These are phyloP conservation scores for Peronospora belbahrii DNA, from an alignment of 352 stramenopile genomes.

Conservation along the genomic window DNA sequence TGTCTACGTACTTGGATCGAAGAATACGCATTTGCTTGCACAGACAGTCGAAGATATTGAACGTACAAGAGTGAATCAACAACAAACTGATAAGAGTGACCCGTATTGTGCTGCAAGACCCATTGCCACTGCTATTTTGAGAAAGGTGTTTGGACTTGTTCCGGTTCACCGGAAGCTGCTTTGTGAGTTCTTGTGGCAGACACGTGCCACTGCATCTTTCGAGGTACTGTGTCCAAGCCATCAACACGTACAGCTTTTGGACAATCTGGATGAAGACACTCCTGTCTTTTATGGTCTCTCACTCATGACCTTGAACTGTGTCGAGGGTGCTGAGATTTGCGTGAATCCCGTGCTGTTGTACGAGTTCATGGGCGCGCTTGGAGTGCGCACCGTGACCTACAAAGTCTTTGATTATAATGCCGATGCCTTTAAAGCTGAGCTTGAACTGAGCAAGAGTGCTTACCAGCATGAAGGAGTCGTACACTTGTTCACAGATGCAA, in stretches of 20 bases:
- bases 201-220: constrained; percentile 64
- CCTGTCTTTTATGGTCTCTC: constrained; percentile 78
- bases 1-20: constrained; percentile 68
- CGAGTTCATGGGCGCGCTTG: constrained; percentile 41
- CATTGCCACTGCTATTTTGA: constrained; percentile 42
- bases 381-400: constrained; percentile 56
- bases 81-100: constrained; percentile 18
- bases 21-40: constrained; percentile 72
- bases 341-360: constrained; percentile 71
- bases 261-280: constrained; percentile 59
- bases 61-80: constrained; percentile 13
- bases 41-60: constrained; percentile 45
- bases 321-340: constrained; percentile 50
- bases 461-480: constrained; percentile 71
- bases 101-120: constrained; percentile 43
- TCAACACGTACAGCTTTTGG: constrained; percentile 71
- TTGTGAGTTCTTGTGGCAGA: constrained; percentile 75
- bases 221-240: constrained; percentile 64
- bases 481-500: constrained; percentile 58
- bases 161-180: constrained; percentile 34
- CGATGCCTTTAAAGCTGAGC: constrained; percentile 22
- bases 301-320: constrained; percentile 33
- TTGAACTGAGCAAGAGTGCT: constrained; percentile 36
- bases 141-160: constrained; percentile 30
- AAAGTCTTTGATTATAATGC: constrained; percentile 39